Evolutionary conservation across 108 stramenopile genomes (phyloP).

Genomic region (Seminavis robusta): DNA sequence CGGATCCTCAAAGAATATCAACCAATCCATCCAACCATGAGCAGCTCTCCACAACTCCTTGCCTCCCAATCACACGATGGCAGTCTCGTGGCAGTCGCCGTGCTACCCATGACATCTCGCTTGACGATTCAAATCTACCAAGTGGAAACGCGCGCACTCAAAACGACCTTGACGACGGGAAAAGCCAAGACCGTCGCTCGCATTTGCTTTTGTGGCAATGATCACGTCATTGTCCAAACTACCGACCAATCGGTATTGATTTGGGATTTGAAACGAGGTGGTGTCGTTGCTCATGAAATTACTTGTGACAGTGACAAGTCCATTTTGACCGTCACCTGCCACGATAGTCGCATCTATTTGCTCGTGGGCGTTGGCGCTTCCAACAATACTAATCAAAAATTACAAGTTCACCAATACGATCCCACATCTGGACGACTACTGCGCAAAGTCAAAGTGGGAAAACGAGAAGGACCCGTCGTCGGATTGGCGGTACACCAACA

Average conservation of each 20-base stretch:
- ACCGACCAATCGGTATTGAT: not conserved
- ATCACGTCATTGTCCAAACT: too few relatives aligned
- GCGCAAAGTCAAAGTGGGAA: constrained; percentile 41
- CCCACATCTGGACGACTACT: constrained; percentile 16
- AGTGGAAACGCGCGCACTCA: constrained; percentile 8
- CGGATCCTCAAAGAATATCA: too few relatives aligned
- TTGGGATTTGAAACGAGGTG: constrained; percentile 52
- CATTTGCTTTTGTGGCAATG: too few relatives aligned
- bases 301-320: constrained; percentile 4
- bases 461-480: constrained; percentile 4
- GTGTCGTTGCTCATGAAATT: constrained; percentile 29
- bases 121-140: constrained; percentile 24
- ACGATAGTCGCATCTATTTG: constrained; percentile 2
- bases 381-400: constrained; percentile 13
- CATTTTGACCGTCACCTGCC: constrained; percentile 11
- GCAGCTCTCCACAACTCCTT: too few relatives aligned
- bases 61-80: constrained; percentile 31
- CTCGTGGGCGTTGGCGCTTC: constrained; percentile 12
- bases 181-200: constrained; percentile 14
- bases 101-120: constrained; percentile 8
- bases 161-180: constrained; percentile 22
- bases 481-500: not conserved
- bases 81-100: constrained; percentile 17
- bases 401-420: constrained; percentile 32
- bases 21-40: too few relatives aligned